A percentile compares a stretch with the other conserved stretches of the same genome.
These are phyloP conservation scores for Coelastrella sp. DNA, from an alignment of 139 green algal genomes.

Conservation along the genomic window DNA sequence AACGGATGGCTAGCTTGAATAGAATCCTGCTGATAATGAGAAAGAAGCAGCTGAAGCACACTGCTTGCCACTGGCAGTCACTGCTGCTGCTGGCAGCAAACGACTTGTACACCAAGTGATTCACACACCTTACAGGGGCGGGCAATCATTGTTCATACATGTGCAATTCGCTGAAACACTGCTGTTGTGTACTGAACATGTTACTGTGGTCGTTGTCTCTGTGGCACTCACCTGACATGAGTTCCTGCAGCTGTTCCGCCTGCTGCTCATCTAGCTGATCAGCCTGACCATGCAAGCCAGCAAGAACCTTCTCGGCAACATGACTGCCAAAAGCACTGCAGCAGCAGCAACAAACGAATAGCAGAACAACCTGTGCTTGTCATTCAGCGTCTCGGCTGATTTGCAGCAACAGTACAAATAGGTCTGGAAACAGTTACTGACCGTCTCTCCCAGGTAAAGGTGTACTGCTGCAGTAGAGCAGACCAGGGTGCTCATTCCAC, in stretches of 20 bases:
- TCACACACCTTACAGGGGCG: not conserved
- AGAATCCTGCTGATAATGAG: not conserved
- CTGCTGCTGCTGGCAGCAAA: not conserved
- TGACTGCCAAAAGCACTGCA: conserved; percentile 83
- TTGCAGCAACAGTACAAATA: too few species aligned
- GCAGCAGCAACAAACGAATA: not conserved
- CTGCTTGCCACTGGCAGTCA: not conserved
- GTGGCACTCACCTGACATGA: conserved; percentile 1
- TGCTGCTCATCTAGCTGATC: not conserved
- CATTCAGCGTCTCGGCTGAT: too few species aligned
- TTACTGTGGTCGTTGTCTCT: not conserved
- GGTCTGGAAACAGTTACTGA: not conserved
- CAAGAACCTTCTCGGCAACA: conserved; percentile 74
- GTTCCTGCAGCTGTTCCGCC: not conserved
- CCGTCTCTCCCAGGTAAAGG: too few species aligned
- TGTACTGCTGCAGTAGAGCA: too few species aligned
- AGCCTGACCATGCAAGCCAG: conserved; percentile 52
- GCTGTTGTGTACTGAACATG: too few species aligned
- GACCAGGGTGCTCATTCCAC: too few species aligned
- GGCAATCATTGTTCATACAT: not conserved
- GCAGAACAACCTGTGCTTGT: too few species aligned
- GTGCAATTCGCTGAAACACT: too few species aligned
- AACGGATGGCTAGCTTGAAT: too few species aligned
- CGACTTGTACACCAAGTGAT: not conserved
- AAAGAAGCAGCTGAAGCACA: not conserved